These are phyloP conservation scores for Penicillium fimorum DNA, from an alignment of 495 filamentous ascomycete species.

Conservation along the genomic window DNA sequence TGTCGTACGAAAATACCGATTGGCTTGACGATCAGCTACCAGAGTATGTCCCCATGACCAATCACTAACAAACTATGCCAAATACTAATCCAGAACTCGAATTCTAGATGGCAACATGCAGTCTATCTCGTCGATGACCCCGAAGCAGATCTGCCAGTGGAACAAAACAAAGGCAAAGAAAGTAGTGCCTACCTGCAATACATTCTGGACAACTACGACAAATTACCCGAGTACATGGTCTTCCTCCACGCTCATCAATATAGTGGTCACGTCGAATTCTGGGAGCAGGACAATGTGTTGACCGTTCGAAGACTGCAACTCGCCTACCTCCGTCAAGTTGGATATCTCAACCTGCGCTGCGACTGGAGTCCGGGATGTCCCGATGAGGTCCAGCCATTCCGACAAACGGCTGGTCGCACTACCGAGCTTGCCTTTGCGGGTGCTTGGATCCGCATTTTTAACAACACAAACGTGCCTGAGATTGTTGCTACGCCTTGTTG, in stretches of 20 bases:
- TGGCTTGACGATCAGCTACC: slow-evolving; percentile 42
- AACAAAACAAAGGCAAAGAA: slow-evolving; percentile 50
- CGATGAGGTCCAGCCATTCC: slow-evolving; percentile 39
- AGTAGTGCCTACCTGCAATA: slow-evolving; percentile 52
- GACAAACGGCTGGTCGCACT: slow-evolving; percentile 19
- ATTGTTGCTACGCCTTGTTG: slow-evolving; percentile 58
- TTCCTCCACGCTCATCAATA: slow-evolving; percentile 51
- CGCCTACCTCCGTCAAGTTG: slow-evolving; percentile 40
- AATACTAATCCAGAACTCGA: neutral
- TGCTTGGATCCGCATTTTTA: slow-evolving; percentile 48
- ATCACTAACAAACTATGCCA: neutral
- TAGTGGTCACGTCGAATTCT: slow-evolving; percentile 44
- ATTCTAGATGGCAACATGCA: slow-evolving; percentile 42
- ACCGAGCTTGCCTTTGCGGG: slow-evolving; percentile 30
- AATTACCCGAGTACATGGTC: slow-evolving; percentile 45
- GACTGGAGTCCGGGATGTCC: slow-evolving; percentile 46
- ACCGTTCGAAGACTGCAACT: slow-evolving; percentile 38
- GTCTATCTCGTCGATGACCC: slow-evolving; percentile 63
- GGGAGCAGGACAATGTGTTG: slow-evolving; percentile 43
- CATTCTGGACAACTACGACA: slow-evolving; percentile 50
- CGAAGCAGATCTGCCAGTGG: slow-evolving; percentile 35
- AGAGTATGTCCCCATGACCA: slow-evolving; percentile 28
- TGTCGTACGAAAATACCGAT: slow-evolving; percentile 37
- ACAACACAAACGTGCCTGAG: slow-evolving; percentile 43
- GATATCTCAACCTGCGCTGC: slow-evolving; percentile 53